A percentile compares a stretch with the other conserved stretches of the same genome.
Conservation (phyloP, 148 eudicot genomes). For the Linanthus parryae region DNA sequence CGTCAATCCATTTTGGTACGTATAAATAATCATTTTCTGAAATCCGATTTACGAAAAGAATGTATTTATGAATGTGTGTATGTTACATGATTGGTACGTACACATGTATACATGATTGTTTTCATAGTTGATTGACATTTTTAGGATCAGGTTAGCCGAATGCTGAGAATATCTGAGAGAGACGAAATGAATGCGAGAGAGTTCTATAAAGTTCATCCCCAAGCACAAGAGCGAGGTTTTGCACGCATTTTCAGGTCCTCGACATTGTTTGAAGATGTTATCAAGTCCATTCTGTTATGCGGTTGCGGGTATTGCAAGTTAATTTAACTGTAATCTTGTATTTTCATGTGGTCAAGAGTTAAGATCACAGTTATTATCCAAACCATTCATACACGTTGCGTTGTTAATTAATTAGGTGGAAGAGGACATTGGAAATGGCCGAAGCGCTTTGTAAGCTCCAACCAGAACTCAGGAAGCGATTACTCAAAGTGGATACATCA, state of each 20-base stretch:
- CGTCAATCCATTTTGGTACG: slow-evolving; percentile 10
- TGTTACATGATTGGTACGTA: too few relatives aligned
- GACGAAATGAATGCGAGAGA: slow-evolving; percentile 19
- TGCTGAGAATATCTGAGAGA: slow-evolving; percentile 31
- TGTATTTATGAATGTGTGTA: too few relatives aligned
- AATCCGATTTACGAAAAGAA: too few relatives aligned
- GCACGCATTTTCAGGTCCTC: slow-evolving; percentile 49
- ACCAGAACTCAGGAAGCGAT: background rate
- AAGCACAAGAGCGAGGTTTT: slow-evolving; percentile 25
- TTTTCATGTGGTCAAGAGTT: background rate
- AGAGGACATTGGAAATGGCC: slow-evolving; percentile 31
- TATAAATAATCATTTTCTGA: too few relatives aligned
- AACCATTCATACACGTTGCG: background rate
- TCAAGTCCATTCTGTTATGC: slow-evolving; percentile 36
- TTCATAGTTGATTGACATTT: too few relatives aligned
- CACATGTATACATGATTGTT: background rate
- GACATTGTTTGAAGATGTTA: slow-evolving; percentile 38
- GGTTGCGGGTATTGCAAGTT: slow-evolving; percentile 18
- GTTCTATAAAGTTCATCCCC: slow-evolving; percentile 21
- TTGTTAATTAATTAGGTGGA: slow-evolving; percentile 18
- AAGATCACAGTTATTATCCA: background rate
- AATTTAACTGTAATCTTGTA: background rate
- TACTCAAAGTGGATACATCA: background rate
- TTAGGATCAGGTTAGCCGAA: slow-evolving; percentile 30
- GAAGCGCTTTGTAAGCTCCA: slow-evolving; percentile 32